Evolutionary conservation across 2,329 filamentous ascomycete species (phyloP).

Genomic region (Falciphora oryzae): DNA sequence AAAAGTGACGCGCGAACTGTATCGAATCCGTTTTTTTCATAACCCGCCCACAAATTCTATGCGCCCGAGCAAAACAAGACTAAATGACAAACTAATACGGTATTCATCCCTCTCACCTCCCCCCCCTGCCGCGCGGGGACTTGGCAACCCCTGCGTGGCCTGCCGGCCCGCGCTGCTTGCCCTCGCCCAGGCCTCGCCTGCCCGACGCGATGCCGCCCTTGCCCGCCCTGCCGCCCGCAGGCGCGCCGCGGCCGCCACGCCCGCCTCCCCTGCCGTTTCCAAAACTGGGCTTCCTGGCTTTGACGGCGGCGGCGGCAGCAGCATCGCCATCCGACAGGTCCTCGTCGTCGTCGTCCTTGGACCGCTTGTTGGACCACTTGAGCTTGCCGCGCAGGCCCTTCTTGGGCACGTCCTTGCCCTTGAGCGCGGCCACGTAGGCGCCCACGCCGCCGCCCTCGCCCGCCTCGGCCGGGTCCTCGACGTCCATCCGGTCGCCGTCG

Average conservation of each 20-base stretch:
- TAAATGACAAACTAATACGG: background rate
- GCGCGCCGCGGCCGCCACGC: conserved; percentile 24
- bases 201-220: conserved; percentile 24
- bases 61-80: background rate
- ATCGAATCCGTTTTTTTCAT: background rate
- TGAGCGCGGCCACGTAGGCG: conserved; percentile 65
- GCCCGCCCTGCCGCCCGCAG: conserved; percentile 27
- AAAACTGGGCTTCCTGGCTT: conserved; percentile 33
- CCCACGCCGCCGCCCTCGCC: conserved; percentile 51
- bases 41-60: background rate
- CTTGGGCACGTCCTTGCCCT: conserved; percentile 59
- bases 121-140: conserved; percentile 11
- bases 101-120: background rate
- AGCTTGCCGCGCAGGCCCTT: conserved; percentile 62
- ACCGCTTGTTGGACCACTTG: conserved; percentile 63
- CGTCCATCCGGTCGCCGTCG: conserved; percentile 56
- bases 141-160: conserved; percentile 22
- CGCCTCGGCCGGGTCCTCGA: conserved; percentile 34
- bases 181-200: conserved; percentile 27
- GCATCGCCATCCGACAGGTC: conserved; percentile 34
- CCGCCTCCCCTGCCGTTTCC: conserved; percentile 27
- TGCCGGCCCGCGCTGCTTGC: conserved; percentile 20
- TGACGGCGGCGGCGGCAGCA: conserved; percentile 40
- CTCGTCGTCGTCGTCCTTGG: conserved; percentile 38
- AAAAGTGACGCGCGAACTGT: background rate